These are phyloP conservation scores for Ilyonectria destructans DNA, from an alignment of 2,329 filamentous ascomycete genomes.

Conservation along the genomic window DNA sequence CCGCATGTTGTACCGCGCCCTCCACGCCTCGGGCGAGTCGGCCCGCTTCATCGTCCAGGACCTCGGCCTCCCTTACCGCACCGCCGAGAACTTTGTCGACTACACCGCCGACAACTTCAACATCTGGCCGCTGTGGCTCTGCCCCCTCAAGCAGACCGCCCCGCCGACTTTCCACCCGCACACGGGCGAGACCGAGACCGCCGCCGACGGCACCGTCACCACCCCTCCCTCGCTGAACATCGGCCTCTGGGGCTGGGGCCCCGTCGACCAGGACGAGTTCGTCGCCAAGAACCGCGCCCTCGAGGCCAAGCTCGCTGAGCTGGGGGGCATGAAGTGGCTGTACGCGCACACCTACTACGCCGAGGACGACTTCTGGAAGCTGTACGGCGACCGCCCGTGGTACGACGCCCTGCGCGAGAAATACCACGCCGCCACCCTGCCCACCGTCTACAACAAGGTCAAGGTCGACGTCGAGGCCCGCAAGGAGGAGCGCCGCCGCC, in stretches of 20 bases:
- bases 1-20: constrained; percentile 73
- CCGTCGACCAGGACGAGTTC: constrained; percentile 67
- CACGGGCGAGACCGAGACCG: neutral
- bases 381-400: constrained; percentile 70
- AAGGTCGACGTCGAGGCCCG: constrained; percentile 62
- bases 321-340: constrained; percentile 85
- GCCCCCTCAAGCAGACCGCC: constrained; percentile 39
- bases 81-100: constrained; percentile 54
- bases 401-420: constrained; percentile 74
- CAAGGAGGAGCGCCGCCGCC: constrained; percentile 55
- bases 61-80: constrained; percentile 70
- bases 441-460: constrained; percentile 79
- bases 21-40: constrained; percentile 72
- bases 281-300: constrained; percentile 76
- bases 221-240: constrained; percentile 67
- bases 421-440: constrained; percentile 72
- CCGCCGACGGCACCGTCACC: constrained; percentile 10
- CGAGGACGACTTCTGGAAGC: constrained; percentile 75
- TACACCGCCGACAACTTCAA: constrained; percentile 48
- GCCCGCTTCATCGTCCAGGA: constrained; percentile 76
- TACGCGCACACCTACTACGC: constrained; percentile 86
- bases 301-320: constrained; percentile 74
- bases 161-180: constrained; percentile 47
- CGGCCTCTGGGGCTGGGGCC: constrained; percentile 82
- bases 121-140: constrained; percentile 53